Evolutionary conservation across 2,329 filamentous ascomycete genomes (phyloP).

Genomic region (Aureobasidium sp.): DNA sequence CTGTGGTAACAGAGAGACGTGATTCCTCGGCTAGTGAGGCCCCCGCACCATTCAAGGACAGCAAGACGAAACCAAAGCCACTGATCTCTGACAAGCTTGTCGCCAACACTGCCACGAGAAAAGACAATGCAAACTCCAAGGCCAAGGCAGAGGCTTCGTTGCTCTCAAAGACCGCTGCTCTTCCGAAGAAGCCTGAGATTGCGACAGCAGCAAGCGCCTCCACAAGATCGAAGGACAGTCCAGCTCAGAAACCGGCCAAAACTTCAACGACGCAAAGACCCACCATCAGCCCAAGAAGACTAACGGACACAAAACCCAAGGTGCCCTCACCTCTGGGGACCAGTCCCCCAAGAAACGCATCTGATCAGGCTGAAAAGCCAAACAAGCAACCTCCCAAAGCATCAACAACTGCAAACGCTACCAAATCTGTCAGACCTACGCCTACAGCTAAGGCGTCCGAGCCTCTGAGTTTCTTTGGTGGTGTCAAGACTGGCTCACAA

Average conservation of each 20-base stretch:
- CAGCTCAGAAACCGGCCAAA: conserved; percentile 20
- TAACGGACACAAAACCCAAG: conserved; percentile 44
- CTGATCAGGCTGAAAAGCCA: conserved; percentile 39
- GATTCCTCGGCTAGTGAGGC: conserved; percentile 17
- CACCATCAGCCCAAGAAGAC: background rate
- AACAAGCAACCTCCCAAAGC: conserved; percentile 14
- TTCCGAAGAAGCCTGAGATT: conserved; percentile 9
- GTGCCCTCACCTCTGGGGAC: conserved; percentile 55
- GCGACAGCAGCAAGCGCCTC: background rate
- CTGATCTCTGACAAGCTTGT: conserved; percentile 7
- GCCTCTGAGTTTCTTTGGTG: conserved; percentile 7
- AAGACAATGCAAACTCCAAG: background rate
- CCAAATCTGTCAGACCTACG: background rate
- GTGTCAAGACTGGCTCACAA: background rate
- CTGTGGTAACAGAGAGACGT: conserved; percentile 17
- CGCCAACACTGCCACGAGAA: background rate
- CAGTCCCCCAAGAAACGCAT: conserved; percentile 52
- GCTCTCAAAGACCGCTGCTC: background rate
- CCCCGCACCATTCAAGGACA: conserved; percentile 17
- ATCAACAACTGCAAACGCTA: background rate
- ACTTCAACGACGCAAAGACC: conserved; percentile 18
- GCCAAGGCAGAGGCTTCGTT: background rate
- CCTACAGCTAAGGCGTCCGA: background rate
- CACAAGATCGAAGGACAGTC: conserved; percentile 14
- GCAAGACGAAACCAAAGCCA: conserved; percentile 17